phyloP scores from a whole-genome alignment of 257 asterid species.

The Scutellaria baicalensis region DNA sequence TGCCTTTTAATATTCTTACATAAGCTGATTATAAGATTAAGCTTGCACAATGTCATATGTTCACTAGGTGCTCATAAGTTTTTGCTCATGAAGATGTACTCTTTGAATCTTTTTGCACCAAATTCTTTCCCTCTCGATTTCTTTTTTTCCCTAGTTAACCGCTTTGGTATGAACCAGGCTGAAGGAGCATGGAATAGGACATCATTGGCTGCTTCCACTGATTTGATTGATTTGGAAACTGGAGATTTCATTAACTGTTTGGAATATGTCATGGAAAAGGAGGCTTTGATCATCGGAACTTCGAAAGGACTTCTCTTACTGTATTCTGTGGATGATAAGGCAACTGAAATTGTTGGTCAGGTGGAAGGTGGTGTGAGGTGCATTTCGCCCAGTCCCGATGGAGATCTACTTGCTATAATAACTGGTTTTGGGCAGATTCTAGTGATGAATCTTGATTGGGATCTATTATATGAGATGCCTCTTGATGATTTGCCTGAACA shows the following conservation, averaged over 20 bases:
- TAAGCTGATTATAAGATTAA: background rate
- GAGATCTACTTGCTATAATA: conserved; percentile 73
- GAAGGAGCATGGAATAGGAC: conserved; percentile 41
- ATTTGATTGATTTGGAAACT: conserved; percentile 55
- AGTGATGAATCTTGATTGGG: conserved; percentile 96
- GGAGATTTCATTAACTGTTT: conserved; percentile 77
- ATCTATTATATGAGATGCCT: conserved; percentile 77
- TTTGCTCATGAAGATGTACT: background rate
- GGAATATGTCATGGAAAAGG: conserved; percentile 95
- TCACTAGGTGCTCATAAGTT: background rate
- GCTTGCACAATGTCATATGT: background rate
- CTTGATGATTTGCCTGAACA: conserved; percentile 75
- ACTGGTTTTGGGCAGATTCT: conserved; percentile 89
- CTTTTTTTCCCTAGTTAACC: conserved; percentile 8
- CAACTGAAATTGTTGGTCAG: conserved; percentile 75
- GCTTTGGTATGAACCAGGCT: conserved; percentile 26
- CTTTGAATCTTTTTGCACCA: background rate
- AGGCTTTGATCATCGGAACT: conserved; percentile 78
- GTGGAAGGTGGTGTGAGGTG: conserved; percentile 94
- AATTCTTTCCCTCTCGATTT: background rate
- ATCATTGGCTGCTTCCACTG: conserved; percentile 22
- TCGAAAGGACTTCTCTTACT: conserved; percentile 72
- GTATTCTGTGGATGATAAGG: conserved; percentile 47
- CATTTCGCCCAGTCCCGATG: conserved; percentile 97
- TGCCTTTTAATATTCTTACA: background rate